Percentiles rank a stretch among this genome's conserved stretches.
These are phyloP conservation scores for Chlamydomonas incerta DNA, from an alignment of 139 green algal species.

Conservation along the genomic window DNA sequence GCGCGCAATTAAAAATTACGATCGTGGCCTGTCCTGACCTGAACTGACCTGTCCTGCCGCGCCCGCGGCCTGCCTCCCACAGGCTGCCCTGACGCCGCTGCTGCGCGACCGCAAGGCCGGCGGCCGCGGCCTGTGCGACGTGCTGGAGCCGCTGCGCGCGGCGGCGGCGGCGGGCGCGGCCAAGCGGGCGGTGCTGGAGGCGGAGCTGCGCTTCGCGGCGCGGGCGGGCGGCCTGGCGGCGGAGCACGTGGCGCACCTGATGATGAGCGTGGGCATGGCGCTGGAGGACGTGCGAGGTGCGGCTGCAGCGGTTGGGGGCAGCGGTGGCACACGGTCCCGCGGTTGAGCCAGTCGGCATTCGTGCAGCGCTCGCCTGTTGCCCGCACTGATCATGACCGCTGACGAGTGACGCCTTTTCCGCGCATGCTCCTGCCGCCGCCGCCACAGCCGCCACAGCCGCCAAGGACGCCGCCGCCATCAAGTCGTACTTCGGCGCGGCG, in stretches of 20 bases:
- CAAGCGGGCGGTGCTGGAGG: slow-evolving; percentile 31
- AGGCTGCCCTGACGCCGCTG: slow-evolving; percentile 29
- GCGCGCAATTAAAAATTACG: too few relatives aligned
- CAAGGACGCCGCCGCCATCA: slow-evolving; percentile 37
- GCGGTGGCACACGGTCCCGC: too few relatives aligned
- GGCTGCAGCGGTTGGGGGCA: too few relatives aligned
- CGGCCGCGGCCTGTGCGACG: background rate
- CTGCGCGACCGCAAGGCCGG: slow-evolving; percentile 32
- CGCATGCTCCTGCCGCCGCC: background rate
- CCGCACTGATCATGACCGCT: too few relatives aligned
- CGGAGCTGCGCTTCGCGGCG: slow-evolving; percentile 37
- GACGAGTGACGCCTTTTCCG: too few relatives aligned
- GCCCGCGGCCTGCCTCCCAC: too few relatives aligned
- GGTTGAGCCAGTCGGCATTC: too few relatives aligned
- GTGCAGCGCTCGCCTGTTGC: too few relatives aligned
- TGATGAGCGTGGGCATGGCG: slow-evolving; percentile 35
- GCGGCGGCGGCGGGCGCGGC: background rate
- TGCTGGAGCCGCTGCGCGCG: slow-evolving; percentile 3
- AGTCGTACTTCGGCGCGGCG: slow-evolving; percentile 9
- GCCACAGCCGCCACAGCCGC: background rate
- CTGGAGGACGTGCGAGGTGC: slow-evolving; percentile 29
- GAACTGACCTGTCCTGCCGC: too few relatives aligned
- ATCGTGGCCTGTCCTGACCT: too few relatives aligned
- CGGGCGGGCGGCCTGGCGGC: slow-evolving; percentile 10
- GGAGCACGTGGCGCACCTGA: slow-evolving; percentile 43